Percentiles rank a stretch among this genome's conserved stretches.
phyloP scores from a whole-genome alignment of 257 asterid species.

The Anisodus tanguticus region DNA sequence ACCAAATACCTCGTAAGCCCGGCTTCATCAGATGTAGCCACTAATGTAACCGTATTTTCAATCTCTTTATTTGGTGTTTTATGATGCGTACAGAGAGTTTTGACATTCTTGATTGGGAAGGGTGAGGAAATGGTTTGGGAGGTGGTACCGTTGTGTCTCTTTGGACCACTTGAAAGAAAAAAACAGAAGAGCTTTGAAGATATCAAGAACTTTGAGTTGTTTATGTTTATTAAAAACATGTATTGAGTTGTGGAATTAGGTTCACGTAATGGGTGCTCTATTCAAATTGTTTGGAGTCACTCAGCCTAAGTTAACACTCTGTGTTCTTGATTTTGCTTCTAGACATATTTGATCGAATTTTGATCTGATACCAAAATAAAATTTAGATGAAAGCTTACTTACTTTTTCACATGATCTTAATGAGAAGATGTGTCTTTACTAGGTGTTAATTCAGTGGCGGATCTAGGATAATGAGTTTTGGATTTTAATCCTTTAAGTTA shows the following conservation, averaged over 20 bases:
- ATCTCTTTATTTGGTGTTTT: slow-evolving; percentile 4
- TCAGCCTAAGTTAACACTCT: not conserved
- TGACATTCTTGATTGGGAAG: not conserved
- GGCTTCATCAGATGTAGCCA: not conserved
- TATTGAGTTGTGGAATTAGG: not conserved
- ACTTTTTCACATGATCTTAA: not conserved
- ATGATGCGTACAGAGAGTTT: not conserved
- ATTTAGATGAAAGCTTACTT: slow-evolving; percentile 3
- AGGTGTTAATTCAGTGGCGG: not conserved
- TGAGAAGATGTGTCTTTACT: not conserved
- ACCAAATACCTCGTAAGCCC: not conserved
- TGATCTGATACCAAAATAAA: not conserved
- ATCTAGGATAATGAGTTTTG: too few species aligned
- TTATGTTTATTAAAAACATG: not conserved
- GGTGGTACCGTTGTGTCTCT: not conserved
- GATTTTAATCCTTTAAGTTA: too few species aligned
- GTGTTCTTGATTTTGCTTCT: not conserved
- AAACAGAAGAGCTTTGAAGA: not conserved
- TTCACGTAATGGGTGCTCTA: not conserved
- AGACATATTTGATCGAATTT: not conserved
- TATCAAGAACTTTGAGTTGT: too few species aligned
- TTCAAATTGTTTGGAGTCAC: not conserved
- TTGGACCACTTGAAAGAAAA: not conserved
- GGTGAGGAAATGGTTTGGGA: not conserved
- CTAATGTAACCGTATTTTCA: not conserved